Conservation (phyloP, 257 asterid species). For the Solanum bulbocastanum region DNA sequence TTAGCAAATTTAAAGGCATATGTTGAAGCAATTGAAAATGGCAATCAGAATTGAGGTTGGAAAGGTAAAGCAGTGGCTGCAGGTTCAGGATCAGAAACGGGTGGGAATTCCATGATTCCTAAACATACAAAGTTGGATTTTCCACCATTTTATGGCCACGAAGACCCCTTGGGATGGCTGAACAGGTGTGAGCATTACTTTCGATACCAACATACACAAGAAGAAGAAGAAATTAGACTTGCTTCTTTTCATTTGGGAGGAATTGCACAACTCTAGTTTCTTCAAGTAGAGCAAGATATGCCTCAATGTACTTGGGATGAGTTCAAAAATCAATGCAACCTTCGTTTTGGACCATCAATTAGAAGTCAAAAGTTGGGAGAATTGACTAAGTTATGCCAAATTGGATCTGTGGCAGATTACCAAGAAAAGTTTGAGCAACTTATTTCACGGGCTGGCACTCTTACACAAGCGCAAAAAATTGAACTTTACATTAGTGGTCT, state of each 20-base stretch:
- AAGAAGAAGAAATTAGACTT: background rate
- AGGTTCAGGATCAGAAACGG: background rate
- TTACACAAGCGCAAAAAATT: background rate
- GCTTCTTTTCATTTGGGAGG: background rate
- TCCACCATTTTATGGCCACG: background rate
- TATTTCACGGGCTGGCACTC: background rate
- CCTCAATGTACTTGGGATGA: background rate
- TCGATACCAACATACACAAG: background rate
- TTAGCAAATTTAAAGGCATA: background rate
- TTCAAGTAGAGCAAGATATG: background rate
- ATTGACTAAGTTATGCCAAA: background rate
- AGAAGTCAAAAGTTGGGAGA: background rate
- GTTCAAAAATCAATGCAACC: background rate
- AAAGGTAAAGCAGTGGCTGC: background rate
- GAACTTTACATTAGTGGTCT: background rate
- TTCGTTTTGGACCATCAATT: background rate
- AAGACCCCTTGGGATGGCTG: background rate
- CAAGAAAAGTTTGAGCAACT: background rate
- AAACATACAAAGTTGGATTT: no score
- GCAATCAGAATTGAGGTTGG: background rate
- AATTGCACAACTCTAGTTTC: background rate
- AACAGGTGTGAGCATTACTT: background rate
- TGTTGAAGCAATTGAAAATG: background rate
- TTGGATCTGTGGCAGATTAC: background rate
- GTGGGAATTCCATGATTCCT: background rate